Percentiles rank a stretch among this genome's conserved stretches.
Evolutionary conservation across 345 rosid species (phyloP).

Genomic region (Geranium rotundifolium): DNA sequence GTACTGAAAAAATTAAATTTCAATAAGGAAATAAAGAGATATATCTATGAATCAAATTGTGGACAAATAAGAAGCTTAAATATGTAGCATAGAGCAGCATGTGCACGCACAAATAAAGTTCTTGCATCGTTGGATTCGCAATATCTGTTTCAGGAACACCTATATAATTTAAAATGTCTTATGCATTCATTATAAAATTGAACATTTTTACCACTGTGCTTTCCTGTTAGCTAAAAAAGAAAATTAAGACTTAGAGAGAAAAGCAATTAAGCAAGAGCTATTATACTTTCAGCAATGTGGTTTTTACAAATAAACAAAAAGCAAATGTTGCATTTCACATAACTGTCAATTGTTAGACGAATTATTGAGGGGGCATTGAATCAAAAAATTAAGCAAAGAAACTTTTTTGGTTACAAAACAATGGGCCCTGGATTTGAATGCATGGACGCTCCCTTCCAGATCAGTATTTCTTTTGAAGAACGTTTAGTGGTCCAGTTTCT

Average conservation of each 20-base stretch:
- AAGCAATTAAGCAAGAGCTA: not conserved
- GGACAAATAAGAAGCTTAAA: not conserved
- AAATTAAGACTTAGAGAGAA: too few species aligned
- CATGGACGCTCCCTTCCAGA: not conserved
- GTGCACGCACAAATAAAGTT: not conserved
- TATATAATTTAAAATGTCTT: too few species aligned
- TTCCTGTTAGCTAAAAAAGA: not conserved
- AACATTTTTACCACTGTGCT: not conserved
- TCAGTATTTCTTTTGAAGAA: not conserved
- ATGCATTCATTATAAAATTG: too few species aligned
- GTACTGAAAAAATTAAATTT: too few species aligned
- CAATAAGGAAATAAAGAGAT: not conserved
- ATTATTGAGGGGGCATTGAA: not conserved
- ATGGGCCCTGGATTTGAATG: not conserved
- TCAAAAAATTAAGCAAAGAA: not conserved
- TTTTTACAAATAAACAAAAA: not conserved
- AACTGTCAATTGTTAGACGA: not conserved
- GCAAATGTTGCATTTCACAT: not conserved
- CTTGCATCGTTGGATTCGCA: too few species aligned
- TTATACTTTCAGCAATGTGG: not conserved
- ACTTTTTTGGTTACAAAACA: too few species aligned
- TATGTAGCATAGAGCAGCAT: not conserved
- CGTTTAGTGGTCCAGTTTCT: not conserved
- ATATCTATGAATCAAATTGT: not conserved
- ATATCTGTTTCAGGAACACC: not conserved